Evolutionary conservation across 2,329 filamentous ascomycete species (phyloP).

Genomic region (Parastagonospora nodorum): DNA sequence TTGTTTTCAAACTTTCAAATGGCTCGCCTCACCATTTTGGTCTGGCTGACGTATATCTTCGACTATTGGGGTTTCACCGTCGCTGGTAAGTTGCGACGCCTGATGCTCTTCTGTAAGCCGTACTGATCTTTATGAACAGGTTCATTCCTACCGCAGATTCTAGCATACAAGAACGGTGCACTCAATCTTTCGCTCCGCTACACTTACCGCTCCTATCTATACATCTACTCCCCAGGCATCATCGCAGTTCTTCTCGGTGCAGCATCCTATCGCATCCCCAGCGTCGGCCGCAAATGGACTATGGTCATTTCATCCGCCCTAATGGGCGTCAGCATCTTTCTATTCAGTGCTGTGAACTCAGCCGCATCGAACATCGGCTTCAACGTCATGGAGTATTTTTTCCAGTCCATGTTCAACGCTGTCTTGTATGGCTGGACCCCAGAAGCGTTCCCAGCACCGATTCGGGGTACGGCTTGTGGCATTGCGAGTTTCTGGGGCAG

Average conservation of each 20-base stretch:
- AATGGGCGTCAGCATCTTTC: conserved; percentile 53
- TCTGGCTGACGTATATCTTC: conserved; percentile 59
- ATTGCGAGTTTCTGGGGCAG: conserved; percentile 64
- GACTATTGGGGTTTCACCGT: conserved; percentile 58
- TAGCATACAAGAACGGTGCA: conserved; percentile 58
- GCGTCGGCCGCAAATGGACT: conserved; percentile 53
- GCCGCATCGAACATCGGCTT: conserved; percentile 55
- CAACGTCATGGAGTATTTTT: conserved; percentile 59
- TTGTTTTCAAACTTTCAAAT: conserved; percentile 52
- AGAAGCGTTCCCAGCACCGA: conserved; percentile 57
- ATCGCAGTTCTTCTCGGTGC: conserved; percentile 57
- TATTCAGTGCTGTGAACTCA: conserved; percentile 53
- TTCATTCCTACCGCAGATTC: conserved; percentile 56
- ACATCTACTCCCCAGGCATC: conserved; percentile 60
- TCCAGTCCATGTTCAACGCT: conserved; percentile 59
- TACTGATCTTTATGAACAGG: conserved; percentile 34
- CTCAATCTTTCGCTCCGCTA: conserved; percentile 50
- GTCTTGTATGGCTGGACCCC: conserved; percentile 60
- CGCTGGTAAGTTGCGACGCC: conserved; percentile 38
- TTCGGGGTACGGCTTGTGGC: conserved; percentile 60
- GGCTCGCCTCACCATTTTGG: conserved; percentile 53
- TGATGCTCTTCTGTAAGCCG: neutral
- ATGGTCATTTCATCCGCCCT: conserved; percentile 51
- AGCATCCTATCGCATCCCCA: conserved; percentile 52
- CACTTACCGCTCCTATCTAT: conserved; percentile 61